A percentile compares a stretch with the other conserved stretches of the same genome.
These are phyloP conservation scores for Oryza brachyantha DNA, from an alignment of 176 grass and related monocot species.

Conservation along the genomic window DNA sequence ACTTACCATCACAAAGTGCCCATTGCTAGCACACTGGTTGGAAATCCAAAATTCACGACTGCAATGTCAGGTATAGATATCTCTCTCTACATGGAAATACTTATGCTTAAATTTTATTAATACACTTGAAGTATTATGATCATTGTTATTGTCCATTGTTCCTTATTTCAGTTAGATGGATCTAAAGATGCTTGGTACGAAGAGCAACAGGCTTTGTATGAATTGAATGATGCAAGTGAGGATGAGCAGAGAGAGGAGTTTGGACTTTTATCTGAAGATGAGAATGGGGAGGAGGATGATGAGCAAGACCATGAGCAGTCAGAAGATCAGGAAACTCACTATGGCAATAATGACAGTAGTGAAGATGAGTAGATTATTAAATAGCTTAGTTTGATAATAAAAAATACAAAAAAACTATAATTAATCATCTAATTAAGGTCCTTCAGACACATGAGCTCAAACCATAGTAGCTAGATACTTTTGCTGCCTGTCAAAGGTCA, in stretches of 20 bases:
- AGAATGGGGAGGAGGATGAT: not conserved
- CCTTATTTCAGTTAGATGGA: not conserved
- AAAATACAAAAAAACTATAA: not conserved
- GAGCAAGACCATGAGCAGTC: not conserved
- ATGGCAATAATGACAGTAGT: not conserved
- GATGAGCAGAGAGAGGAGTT: not conserved
- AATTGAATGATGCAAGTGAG: not conserved
- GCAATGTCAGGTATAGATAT: not conserved
- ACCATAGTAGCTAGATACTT: not conserved
- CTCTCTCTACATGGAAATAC: not conserved
- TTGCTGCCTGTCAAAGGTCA: not conserved
- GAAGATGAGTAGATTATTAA: not conserved
- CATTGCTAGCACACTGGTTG: not conserved
- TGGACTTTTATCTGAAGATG: not conserved
- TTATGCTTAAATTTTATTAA: not conserved
- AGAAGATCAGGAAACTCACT: not conserved
- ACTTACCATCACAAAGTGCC: conserved; percentile 8
- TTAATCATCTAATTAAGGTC: not conserved
- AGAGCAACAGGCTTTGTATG: not conserved
- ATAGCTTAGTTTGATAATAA: not conserved
- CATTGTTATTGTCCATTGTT: not conserved
- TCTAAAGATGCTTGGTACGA: not conserved
- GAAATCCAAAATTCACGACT: not conserved
- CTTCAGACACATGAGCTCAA: not conserved
- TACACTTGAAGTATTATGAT: not conserved